phyloP scores from a whole-genome alignment of 495 filamentous ascomycete genomes.

The Penicillium steckii region DNA sequence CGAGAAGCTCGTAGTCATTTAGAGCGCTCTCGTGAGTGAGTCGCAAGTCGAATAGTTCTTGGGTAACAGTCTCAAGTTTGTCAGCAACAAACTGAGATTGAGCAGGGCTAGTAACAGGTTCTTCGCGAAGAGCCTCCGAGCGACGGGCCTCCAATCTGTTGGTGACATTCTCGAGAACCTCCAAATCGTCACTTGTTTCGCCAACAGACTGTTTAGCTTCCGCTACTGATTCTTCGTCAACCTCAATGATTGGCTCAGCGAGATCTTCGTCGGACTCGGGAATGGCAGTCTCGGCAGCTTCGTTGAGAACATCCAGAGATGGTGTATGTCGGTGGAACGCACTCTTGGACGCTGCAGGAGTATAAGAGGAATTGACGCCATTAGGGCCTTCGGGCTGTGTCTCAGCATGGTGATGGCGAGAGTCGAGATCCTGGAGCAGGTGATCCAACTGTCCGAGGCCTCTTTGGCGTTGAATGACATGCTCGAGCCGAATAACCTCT shows the following conservation, averaged over 20 bases:
- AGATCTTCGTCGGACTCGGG: slow-evolving; percentile 54
- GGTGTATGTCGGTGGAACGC: slow-evolving; percentile 33
- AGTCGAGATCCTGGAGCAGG: slow-evolving; percentile 85
- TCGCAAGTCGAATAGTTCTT: slow-evolving; percentile 87
- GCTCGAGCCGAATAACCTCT: slow-evolving; percentile 89
- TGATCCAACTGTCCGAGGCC: slow-evolving; percentile 93
- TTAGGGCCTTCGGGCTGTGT: slow-evolving; percentile 33
- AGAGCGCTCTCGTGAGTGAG: slow-evolving; percentile 86
- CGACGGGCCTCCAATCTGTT: slow-evolving; percentile 27
- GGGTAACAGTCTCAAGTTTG: slow-evolving; percentile 87
- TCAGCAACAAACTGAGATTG: slow-evolving; percentile 86
- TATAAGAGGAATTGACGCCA: slow-evolving; percentile 20
- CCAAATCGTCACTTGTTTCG: slow-evolving; percentile 26
- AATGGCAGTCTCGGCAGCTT: slow-evolving; percentile 52
- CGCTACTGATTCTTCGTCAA: slow-evolving; percentile 34
- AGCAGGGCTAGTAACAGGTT: slow-evolving; percentile 62
- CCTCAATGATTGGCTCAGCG: slow-evolving; percentile 50
- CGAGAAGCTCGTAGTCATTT: slow-evolving; percentile 76
- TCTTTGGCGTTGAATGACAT: slow-evolving; percentile 92
- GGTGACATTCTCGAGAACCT: slow-evolving; percentile 31
- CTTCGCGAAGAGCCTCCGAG: slow-evolving; percentile 15
- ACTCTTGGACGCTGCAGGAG: slow-evolving; percentile 16
- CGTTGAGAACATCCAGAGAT: slow-evolving; percentile 46
- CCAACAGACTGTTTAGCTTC: slow-evolving; percentile 12
- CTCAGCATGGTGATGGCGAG: slow-evolving; percentile 64